Percentiles rank a stretch among this genome's conserved stretches.
These are phyloP conservation scores for Micractinium conductrix DNA, from an alignment of 139 green algal species.

Conservation along the genomic window DNA sequence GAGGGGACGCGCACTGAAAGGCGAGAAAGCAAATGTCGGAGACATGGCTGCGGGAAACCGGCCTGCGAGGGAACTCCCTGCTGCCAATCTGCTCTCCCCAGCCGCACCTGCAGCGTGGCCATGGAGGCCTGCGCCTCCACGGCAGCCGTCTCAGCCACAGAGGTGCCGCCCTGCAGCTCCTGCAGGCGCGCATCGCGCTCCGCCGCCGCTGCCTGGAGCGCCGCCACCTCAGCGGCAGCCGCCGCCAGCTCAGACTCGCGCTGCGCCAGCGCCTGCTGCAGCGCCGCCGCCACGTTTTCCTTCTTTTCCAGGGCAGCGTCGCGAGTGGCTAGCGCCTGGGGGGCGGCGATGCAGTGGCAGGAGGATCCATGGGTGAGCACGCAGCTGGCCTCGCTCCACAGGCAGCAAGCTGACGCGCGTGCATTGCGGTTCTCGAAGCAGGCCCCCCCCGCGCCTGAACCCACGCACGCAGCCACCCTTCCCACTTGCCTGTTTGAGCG, in stretches of 20 bases:
- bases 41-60: no score
- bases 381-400: no score
- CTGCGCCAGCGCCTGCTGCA: slow-evolving; percentile 3
- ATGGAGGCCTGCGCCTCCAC: slow-evolving; percentile 21
- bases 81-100: no score
- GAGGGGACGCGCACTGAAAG: no score
- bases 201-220: background rate
- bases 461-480: no score
- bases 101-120: slow-evolving; percentile 12
- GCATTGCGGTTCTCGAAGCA: no score
- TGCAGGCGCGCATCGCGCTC: background rate
- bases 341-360: background rate
- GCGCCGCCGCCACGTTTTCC: background rate
- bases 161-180: slow-evolving; percentile 4
- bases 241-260: slow-evolving; percentile 13
- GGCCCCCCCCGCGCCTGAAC: no score
- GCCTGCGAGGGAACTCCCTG: no score
- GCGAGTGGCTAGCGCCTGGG: background rate
- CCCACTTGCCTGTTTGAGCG: slow-evolving; percentile 1
- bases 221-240: background rate
- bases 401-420: no score
- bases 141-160: background rate
- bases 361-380: no score
- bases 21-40: no score
- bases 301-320: slow-evolving; percentile 20